Percentiles rank a stretch among this genome's conserved stretches.
Evolutionary conservation across 768 basidiomycete species (phyloP).

Genomic region (Russula olivacea): DNA sequence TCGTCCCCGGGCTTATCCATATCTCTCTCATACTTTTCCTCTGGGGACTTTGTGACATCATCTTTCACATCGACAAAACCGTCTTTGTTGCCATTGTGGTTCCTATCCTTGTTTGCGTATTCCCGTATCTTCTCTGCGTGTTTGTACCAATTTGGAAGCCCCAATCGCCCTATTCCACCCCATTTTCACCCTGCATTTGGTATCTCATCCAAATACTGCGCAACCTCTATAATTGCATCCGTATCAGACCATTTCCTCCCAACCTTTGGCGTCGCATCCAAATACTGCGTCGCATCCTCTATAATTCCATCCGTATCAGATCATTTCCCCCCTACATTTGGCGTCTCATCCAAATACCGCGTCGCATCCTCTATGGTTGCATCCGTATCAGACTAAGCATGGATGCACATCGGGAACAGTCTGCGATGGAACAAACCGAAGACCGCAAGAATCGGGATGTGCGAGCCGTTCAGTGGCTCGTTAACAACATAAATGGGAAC

Average conservation of each 20-base stretch:
- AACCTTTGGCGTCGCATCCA: constrained; percentile 14
- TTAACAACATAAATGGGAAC: neutral
- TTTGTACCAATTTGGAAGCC: constrained; percentile 1
- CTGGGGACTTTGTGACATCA: constrained; percentile 39
- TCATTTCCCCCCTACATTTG: neutral
- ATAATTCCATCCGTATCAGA: neutral
- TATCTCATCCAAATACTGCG: constrained; percentile 1
- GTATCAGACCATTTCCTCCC: too few relatives aligned
- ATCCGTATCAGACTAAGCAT: neutral
- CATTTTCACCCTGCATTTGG: neutral
- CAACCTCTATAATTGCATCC: neutral
- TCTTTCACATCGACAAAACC: constrained; percentile 29
- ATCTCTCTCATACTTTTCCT: constrained; percentile 34
- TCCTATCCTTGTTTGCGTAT: constrained; percentile 1
- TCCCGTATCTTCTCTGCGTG: constrained; percentile 15
- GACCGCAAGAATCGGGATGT: neutral
- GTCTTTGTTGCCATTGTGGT: constrained; percentile 10
- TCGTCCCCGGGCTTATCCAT: constrained; percentile 43
- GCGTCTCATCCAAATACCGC: constrained; percentile 1
- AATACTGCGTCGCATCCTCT: neutral
- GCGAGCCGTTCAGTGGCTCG: neutral
- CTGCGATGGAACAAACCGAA: constrained; percentile 2
- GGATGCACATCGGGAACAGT: neutral
- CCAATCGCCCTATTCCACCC: constrained; percentile 12
- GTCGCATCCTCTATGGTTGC: neutral